Percentiles rank a stretch among this genome's conserved stretches.
Conservation (phyloP, 148 eudicot species). For the Spergularia marina region DNA sequence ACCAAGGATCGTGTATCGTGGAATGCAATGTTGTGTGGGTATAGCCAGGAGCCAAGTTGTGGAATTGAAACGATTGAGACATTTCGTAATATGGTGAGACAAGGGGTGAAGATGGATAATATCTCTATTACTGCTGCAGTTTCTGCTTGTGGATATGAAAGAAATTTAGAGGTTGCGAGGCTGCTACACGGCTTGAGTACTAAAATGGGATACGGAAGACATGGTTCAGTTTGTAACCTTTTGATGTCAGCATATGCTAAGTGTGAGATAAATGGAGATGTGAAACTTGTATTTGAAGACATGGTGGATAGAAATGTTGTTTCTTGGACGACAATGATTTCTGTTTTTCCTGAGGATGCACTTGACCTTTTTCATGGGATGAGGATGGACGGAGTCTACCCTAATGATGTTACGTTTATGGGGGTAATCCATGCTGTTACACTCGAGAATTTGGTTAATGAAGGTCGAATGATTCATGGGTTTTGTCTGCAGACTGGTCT, state of each 20-base stretch:
- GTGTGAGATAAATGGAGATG: constrained; percentile 56
- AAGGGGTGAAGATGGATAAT: constrained; percentile 60
- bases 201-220: constrained; percentile 47
- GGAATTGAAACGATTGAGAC: constrained; percentile 50
- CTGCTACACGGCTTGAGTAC: constrained; percentile 59
- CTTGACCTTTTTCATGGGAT: constrained; percentile 54
- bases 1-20: constrained; percentile 80
- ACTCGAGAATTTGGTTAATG: constrained; percentile 37
- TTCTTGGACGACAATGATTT: constrained; percentile 91
- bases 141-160: constrained; percentile 72
- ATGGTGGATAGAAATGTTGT: constrained; percentile 68
- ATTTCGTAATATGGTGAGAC: constrained; percentile 62
- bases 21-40: constrained; percentile 87
- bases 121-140: constrained; percentile 66
- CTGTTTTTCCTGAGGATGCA: constrained; percentile 55
- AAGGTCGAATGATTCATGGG: constrained; percentile 75
- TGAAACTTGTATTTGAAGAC: constrained; percentile 50
- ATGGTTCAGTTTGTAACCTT: constrained; percentile 67
- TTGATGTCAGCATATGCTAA: constrained; percentile 73
- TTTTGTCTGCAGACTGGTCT: constrained; percentile 61
- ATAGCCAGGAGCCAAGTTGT: constrained; percentile 64
- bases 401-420: constrained; percentile 75
- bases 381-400: constrained; percentile 68
- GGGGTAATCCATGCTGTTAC: constrained; percentile 70
- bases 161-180: constrained; percentile 51